Conservation (phyloP, 805 yeast genomes). For the Jamesozyma piceae region DNA sequence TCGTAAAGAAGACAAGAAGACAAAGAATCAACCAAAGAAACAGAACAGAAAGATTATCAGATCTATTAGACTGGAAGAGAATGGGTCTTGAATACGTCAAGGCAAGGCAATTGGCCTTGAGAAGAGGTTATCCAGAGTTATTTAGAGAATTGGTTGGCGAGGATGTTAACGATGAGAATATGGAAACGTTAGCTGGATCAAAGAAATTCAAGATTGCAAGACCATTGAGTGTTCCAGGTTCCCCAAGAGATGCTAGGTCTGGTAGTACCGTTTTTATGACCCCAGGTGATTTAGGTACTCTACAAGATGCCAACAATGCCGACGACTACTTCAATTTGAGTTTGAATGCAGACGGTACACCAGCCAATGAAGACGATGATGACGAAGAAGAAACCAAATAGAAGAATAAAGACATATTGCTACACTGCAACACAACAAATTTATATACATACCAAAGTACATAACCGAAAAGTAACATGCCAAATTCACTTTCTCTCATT, state of each 20-base stretch:
- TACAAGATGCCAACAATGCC: slow-evolving; percentile 77
- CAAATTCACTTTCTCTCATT: background rate
- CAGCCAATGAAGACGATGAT: slow-evolving; percentile 32
- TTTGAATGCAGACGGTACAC: slow-evolving; percentile 25
- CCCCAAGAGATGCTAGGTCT: slow-evolving; percentile 52
- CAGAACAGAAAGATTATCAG: slow-evolving; percentile 89
- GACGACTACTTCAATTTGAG: slow-evolving; percentile 62
- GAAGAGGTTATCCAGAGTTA: slow-evolving; percentile 87
- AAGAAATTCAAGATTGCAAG: slow-evolving; percentile 66
- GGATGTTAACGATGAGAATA: slow-evolving; percentile 23
- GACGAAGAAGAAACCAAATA: slow-evolving; percentile 27
- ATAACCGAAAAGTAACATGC: background rate
- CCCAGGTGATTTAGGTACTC: slow-evolving; percentile 95
- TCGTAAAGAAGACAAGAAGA: slow-evolving; percentile 81
- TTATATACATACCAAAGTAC: too few relatives aligned
- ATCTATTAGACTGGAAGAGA: slow-evolving; percentile 91
- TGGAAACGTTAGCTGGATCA: slow-evolving; percentile 29
- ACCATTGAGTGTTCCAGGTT: slow-evolving; percentile 95
- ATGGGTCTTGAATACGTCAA: slow-evolving; percentile 96
- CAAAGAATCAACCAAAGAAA: slow-evolving; percentile 97
- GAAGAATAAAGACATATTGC: too few relatives aligned
- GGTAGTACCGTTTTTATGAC: slow-evolving; percentile 66
- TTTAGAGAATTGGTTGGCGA: slow-evolving; percentile 38
- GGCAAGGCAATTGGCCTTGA: slow-evolving; percentile 84
- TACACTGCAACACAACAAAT: too few relatives aligned